Evolutionary conservation across 257 asterid genomes (phyloP).

Genomic region (Fraxinus americana): DNA sequence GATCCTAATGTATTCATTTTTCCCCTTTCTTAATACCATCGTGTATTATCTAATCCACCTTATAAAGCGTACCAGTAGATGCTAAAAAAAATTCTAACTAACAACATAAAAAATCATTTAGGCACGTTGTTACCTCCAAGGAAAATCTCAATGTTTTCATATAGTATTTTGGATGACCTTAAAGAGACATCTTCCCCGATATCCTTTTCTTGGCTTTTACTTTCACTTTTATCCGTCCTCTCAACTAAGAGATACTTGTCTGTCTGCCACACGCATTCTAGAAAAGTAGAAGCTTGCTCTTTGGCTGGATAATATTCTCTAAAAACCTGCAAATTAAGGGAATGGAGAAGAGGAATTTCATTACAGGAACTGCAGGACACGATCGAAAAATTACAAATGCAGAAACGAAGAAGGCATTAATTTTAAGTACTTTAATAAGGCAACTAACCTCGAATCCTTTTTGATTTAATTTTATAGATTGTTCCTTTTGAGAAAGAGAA

Average conservation of each 20-base stretch:
- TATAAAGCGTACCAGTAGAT: background rate
- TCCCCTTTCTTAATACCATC: background rate
- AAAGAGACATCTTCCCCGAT: constrained; percentile 29
- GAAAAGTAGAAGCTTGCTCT: constrained; percentile 42
- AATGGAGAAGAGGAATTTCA: constrained; percentile 16
- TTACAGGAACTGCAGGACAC: constrained; percentile 23
- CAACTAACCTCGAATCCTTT: constrained; percentile 72
- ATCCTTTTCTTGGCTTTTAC: constrained; percentile 42
- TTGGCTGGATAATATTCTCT: constrained; percentile 80
- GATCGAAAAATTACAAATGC: background rate
- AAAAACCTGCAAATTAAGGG: constrained; percentile 52
- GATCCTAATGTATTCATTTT: too few relatives aligned
- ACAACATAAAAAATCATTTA: background rate
- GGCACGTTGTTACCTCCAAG: constrained; percentile 67
- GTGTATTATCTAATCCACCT: background rate
- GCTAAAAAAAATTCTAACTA: background rate
- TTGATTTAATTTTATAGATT: constrained; percentile 66
- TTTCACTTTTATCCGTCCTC: constrained; percentile 42
- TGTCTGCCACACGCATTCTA: constrained; percentile 71
- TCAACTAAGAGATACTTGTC: constrained; percentile 72
- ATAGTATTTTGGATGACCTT: constrained; percentile 47
- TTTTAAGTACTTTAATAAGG: constrained; percentile 1
- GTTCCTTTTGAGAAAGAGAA: constrained; percentile 73
- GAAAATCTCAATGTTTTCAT: constrained; percentile 60
- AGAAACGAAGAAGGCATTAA: background rate